Conservation (phyloP, 2,329 filamentous ascomycete genomes). For the Furcasterigmium furcatum region DNA sequence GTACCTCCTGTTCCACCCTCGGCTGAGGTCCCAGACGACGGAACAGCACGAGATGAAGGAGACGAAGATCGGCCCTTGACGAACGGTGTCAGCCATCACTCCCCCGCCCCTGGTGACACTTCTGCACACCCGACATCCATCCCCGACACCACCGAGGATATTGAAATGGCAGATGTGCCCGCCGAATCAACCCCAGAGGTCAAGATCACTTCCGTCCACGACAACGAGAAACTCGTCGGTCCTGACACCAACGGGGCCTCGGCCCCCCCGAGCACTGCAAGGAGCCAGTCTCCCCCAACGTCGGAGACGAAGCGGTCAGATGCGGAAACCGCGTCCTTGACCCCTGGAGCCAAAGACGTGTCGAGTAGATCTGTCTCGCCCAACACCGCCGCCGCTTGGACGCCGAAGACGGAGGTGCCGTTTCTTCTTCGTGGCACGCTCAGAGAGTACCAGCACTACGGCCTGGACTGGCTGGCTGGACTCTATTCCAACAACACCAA, state of each 20-base stretch:
- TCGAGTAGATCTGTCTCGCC: constrained; percentile 27
- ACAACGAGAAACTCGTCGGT: constrained; percentile 26
- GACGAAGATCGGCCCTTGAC: constrained; percentile 2
- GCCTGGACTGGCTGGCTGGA: constrained; percentile 94
- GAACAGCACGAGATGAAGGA: constrained; percentile 10
- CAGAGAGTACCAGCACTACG: constrained; percentile 94
- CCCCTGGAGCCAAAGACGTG: constrained; percentile 14
- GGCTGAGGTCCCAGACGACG: no score
- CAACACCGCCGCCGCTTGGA: constrained; percentile 16
- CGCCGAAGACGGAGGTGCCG: constrained; percentile 68
- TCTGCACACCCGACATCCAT: constrained; percentile 8
- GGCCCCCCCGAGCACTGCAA: constrained; percentile 22
- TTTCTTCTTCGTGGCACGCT: constrained; percentile 83
- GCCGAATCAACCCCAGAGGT: constrained; percentile 13
- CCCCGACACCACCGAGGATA: constrained; percentile 17
- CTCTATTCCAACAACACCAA: constrained; percentile 92
- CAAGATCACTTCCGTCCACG: constrained; percentile 16
- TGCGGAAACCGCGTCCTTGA: constrained; percentile 30
- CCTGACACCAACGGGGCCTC: constrained; percentile 41
- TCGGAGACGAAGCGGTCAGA: constrained; percentile 51
- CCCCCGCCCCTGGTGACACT: not conserved
- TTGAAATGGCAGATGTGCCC: constrained; percentile 27
- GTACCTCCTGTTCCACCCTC: no score
- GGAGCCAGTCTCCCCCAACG: constrained; percentile 43
- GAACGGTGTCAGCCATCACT: not conserved